Conservation (phyloP, 192 early-diverging fungal genomes). For the Coemansia sp. region DNA sequence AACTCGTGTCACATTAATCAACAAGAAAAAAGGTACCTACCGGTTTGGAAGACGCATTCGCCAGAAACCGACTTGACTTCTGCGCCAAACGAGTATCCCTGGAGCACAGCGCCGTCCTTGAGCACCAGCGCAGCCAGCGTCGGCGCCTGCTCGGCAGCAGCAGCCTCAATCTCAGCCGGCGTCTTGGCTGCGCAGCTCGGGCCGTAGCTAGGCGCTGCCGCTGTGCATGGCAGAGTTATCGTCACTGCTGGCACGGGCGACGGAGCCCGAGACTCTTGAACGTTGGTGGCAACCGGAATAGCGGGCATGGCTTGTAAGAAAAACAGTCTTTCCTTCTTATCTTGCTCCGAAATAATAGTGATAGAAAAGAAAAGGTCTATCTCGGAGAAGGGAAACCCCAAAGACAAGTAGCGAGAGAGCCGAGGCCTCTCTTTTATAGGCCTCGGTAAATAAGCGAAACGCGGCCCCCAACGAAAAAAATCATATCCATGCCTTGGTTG, state of each 20-base stretch:
- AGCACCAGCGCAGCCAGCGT: constrained; percentile 70
- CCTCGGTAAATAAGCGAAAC: neutral
- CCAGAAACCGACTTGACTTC: constrained; percentile 82
- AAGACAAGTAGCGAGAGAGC: constrained; percentile 19
- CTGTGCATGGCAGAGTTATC: constrained; percentile 47
- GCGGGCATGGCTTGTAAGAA: constrained; percentile 21
- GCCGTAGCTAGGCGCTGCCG: constrained; percentile 34
- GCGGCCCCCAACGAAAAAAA: neutral
- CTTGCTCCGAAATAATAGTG: constrained; percentile 48
- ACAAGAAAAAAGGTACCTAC: constrained; percentile 51
- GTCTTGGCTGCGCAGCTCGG: constrained; percentile 38
- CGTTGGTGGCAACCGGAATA: constrained; percentile 51
- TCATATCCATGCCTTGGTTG: too few relatives aligned
- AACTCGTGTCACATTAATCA: neutral
- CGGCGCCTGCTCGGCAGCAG: constrained; percentile 17
- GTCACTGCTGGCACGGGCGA: constrained; percentile 28
- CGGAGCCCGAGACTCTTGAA: constrained; percentile 43
- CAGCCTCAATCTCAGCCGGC: constrained; percentile 37
- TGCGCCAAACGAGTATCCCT: constrained; percentile 94
- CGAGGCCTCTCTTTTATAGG: constrained; percentile 35
- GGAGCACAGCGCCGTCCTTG: constrained; percentile 78
- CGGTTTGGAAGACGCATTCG: constrained; percentile 99
- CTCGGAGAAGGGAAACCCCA: constrained; percentile 57
- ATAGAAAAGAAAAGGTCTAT: constrained; percentile 46
- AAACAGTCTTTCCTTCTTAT: neutral